These are phyloP conservation scores for Cadophora sp. DNA, from an alignment of 2,329 filamentous ascomycete species.

Conservation along the genomic window DNA sequence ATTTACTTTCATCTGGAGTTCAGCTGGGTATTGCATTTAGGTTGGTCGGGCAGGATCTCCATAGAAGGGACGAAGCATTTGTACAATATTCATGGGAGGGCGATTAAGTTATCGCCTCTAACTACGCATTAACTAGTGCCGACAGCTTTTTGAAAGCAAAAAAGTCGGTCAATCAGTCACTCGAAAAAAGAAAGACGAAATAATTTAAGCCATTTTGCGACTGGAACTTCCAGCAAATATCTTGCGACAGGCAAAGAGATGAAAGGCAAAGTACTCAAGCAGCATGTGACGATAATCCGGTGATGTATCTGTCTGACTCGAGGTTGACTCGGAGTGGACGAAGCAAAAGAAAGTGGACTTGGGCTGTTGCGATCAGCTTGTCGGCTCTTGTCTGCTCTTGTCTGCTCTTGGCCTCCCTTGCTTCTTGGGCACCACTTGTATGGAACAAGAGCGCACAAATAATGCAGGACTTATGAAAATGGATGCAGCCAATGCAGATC, in stretches of 20 bases:
- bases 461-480: constrained; percentile 26
- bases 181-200: not conserved
- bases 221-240: not conserved
- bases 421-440: not conserved
- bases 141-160: not conserved
- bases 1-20: constrained; percentile 23
- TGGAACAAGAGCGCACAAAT: constrained; percentile 11
- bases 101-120: constrained; percentile 1
- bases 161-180: not conserved
- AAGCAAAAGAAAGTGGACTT: not conserved
- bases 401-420: not conserved
- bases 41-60: constrained; percentile 12
- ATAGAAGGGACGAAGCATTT: constrained; percentile 6
- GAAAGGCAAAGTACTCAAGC: not conserved
- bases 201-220: not conserved
- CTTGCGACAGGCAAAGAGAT: not conserved
- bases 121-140: not conserved
- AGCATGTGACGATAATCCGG: not conserved
- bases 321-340: constrained; percentile 4
- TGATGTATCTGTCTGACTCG: constrained; percentile 7
- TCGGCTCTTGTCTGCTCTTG: not conserved
- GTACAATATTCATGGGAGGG: constrained; percentile 23
- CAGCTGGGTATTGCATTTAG: constrained; percentile 22
- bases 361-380: not conserved
- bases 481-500: constrained; percentile 21